Conservation (phyloP, 2,329 filamentous ascomycete species). For the Tolypocladium sp. region DNA sequence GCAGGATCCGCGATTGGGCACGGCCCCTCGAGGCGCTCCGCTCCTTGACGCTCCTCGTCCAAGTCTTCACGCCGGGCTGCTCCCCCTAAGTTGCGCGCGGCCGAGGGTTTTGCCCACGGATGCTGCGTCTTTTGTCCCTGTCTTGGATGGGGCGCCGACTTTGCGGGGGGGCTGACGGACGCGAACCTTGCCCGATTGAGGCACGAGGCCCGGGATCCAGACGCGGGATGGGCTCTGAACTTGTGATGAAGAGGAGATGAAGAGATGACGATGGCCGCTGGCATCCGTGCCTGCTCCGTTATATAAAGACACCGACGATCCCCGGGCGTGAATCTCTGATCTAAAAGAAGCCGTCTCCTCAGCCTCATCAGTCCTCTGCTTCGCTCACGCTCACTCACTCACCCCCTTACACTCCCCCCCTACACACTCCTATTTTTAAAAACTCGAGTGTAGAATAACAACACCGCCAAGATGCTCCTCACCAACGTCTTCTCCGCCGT, state of each 20-base stretch:
- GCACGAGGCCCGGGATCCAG: neutral
- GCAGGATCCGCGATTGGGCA: neutral
- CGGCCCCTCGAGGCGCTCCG: neutral
- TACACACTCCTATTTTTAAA: neutral
- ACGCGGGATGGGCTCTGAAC: neutral
- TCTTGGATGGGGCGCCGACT: neutral
- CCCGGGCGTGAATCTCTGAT: neutral
- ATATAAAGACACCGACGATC: neutral
- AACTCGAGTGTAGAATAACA: too few species aligned
- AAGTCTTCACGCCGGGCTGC: neutral
- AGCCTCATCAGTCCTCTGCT: neutral
- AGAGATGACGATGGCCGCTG: neutral
- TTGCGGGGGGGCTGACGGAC: neutral
- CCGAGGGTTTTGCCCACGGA: neutral
- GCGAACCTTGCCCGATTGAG: neutral
- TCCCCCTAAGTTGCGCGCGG: neutral
- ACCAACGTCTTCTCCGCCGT: conserved; percentile 11
- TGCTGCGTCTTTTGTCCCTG: neutral
- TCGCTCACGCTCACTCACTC: neutral
- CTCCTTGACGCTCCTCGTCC: neutral
- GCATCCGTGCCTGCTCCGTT: neutral
- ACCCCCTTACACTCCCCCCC: neutral
- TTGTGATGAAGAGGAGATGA: neutral
- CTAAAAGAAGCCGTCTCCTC: neutral
- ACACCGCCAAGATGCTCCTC: conserved; percentile 11